Evolutionary conservation across 805 yeast genomes (phyloP).

Genomic region (Ogataea henricii): DNA sequence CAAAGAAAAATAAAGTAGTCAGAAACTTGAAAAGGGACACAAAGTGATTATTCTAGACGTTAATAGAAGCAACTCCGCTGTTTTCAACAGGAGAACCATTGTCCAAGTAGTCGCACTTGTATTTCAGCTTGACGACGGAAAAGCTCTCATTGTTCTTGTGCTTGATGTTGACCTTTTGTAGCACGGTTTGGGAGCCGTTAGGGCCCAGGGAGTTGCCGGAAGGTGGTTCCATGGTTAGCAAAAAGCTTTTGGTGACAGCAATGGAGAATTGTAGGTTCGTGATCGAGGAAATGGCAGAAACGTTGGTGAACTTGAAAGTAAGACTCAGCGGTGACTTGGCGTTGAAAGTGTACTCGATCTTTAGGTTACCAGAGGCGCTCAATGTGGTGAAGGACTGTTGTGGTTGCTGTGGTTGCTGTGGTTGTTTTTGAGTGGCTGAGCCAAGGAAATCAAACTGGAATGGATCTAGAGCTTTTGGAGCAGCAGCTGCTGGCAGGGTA

Average conservation of each 20-base stretch:
- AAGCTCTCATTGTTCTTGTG: slow-evolving; percentile 20
- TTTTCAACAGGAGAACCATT: slow-evolving; percentile 54
- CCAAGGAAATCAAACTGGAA: slow-evolving; percentile 36
- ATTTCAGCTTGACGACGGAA: slow-evolving; percentile 59
- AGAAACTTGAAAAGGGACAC: neutral
- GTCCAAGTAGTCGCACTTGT: slow-evolving; percentile 63
- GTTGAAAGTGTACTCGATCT: slow-evolving; percentile 28
- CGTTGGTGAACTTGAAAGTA: slow-evolving; percentile 26
- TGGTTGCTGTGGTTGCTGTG: too few species aligned
- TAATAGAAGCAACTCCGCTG: slow-evolving; percentile 50
- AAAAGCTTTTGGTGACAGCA: slow-evolving; percentile 38
- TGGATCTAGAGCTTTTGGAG: slow-evolving; percentile 34
- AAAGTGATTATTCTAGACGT: slow-evolving; percentile 6
- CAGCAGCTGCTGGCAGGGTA: too few species aligned
- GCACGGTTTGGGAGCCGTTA: slow-evolving; percentile 23
- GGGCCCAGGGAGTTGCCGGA: slow-evolving; percentile 22
- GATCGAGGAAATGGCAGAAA: slow-evolving; percentile 49
- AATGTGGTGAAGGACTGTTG: slow-evolving; percentile 7
- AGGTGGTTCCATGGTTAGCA: slow-evolving; percentile 31
- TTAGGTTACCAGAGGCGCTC: slow-evolving; percentile 22
- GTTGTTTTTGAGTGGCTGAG: slow-evolving; percentile 8
- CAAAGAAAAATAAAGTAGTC: neutral
- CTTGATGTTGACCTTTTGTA: slow-evolving; percentile 28
- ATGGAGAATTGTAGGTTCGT: slow-evolving; percentile 41
- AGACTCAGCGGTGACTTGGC: slow-evolving; percentile 22